Evolutionary conservation across 129 eudicot species (phyloP).

Genomic region (Gnaphalium uliginosum): DNA sequence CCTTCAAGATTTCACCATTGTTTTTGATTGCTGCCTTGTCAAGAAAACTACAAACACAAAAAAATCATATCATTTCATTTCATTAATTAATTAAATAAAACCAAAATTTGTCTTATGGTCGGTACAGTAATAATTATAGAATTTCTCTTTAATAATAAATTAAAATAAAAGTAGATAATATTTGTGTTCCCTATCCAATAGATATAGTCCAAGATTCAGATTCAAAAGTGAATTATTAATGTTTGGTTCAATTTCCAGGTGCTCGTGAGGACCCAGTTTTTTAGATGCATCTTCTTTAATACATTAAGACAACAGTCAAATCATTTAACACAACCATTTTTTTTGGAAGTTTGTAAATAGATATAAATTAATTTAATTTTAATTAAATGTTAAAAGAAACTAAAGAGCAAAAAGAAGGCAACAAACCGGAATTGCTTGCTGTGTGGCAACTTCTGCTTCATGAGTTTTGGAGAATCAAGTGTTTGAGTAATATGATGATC

Average conservation of each 20-base stretch:
- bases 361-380: too few relatives aligned
- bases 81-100: neutral
- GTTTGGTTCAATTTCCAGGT: neutral
- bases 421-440: slow-evolving; percentile 87
- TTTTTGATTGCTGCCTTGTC: slow-evolving; percentile 87
- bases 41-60: slow-evolving; percentile 51
- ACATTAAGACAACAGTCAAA: neutral
- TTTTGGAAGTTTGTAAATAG: too few relatives aligned
- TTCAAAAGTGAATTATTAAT: neutral
- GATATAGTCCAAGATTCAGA: slow-evolving; percentile 20
- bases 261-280: slow-evolving; percentile 9
- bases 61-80: neutral
- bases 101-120: neutral
- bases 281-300: neutral
- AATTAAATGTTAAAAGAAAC: neutral
- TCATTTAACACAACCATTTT: too few relatives aligned
- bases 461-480: slow-evolving; percentile 24
- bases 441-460: slow-evolving; percentile 76
- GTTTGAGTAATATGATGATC: slow-evolving; percentile 35
- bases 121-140: neutral
- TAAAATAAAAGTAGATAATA: neutral
- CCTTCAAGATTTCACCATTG: slow-evolving; percentile 9
- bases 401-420: neutral
- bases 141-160: too few relatives aligned
- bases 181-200: slow-evolving; percentile 8